phyloP scores from a whole-genome alignment of 2,329 filamentous ascomycete genomes.

The Phialophora expanda region DNA sequence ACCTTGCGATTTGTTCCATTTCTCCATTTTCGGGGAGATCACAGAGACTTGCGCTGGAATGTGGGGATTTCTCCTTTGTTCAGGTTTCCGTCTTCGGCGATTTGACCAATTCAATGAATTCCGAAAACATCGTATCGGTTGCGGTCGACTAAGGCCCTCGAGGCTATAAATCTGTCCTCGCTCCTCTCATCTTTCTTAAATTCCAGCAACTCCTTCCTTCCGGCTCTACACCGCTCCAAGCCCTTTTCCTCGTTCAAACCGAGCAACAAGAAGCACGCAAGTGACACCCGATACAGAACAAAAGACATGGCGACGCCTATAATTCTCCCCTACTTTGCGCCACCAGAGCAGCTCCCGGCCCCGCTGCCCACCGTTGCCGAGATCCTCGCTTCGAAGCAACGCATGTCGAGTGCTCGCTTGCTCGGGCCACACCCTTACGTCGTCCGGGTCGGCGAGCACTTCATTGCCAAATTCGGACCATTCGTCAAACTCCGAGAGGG shows the following conservation, averaged over 20 bases:
- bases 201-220: slow-evolving; percentile 1
- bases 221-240: background rate
- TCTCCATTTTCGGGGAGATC: background rate
- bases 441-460: slow-evolving; percentile 9
- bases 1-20: slow-evolving; percentile 1
- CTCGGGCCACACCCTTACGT: background rate
- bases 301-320: slow-evolving; percentile 10
- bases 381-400: slow-evolving; percentile 1
- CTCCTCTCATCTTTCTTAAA: background rate
- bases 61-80: background rate
- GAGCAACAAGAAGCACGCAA: background rate
- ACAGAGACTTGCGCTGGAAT: background rate
- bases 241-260: background rate
- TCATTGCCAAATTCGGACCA: slow-evolving; percentile 12
- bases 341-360: slow-evolving; percentile 7
- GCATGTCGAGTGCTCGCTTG: background rate
- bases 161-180: background rate
- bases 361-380: slow-evolving; percentile 12
- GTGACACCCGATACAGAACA: background rate
- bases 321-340: slow-evolving; percentile 7
- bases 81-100: background rate
- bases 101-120: background rate
- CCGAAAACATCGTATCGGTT: background rate
- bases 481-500: background rate
- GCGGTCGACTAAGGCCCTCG: background rate